These are phyloP conservation scores for Dipteronia sinensis DNA, from an alignment of 345 rosid species.

Conservation along the genomic window DNA sequence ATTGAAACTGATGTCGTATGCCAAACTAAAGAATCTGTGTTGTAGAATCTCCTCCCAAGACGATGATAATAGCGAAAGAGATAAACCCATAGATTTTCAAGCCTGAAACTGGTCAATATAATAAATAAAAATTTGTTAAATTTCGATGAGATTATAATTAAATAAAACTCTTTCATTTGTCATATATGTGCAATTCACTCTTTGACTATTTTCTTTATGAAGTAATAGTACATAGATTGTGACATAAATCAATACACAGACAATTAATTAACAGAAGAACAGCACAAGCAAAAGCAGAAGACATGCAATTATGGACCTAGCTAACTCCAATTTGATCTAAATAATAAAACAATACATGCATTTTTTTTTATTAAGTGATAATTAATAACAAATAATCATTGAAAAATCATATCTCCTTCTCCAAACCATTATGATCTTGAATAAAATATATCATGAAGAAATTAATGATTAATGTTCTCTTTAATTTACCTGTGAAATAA, in stretches of 20 bases:
- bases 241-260: not conserved
- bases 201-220: not conserved
- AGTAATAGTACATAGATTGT: not conserved
- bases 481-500: not conserved
- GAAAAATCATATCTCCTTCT: not conserved
- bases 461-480: not conserved
- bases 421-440: not conserved
- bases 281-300: not conserved
- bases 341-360: not conserved
- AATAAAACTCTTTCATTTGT: not conserved
- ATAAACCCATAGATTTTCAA: slow-evolving; percentile 36
- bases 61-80: slow-evolving; percentile 41
- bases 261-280: not conserved
- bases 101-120: slow-evolving; percentile 18
- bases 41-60: slow-evolving; percentile 41
- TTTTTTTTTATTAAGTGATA: not conserved
- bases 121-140: not conserved
- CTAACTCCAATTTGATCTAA: slow-evolving; percentile 5
- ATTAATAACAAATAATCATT: slow-evolving; percentile 1
- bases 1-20: slow-evolving; percentile 22
- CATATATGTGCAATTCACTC: too few species aligned
- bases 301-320: not conserved
- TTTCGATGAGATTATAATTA: too few species aligned
- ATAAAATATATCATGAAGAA: not conserved
- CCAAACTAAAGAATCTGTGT: slow-evolving; percentile 25